Percentiles rank a stretch among this genome's conserved stretches.
phyloP scores from a whole-genome alignment of 306 rosid genomes.

The Begonia peltatifolia region DNA sequence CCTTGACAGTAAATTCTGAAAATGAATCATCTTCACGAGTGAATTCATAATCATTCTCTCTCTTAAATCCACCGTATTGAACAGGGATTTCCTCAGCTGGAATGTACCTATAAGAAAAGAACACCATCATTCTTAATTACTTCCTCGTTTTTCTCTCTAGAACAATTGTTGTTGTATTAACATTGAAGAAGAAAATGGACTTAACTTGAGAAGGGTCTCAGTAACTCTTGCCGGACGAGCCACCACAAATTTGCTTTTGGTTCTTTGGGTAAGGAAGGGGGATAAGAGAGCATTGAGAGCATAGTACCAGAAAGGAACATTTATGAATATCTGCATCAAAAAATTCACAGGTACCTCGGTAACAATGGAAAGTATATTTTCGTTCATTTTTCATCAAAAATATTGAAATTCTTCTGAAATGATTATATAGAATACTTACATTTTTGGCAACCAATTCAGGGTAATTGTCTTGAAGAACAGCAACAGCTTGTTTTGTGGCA shows the following conservation, averaged over 20 bases:
- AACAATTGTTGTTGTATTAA: slow-evolving; percentile 15
- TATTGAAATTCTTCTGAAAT: not conserved
- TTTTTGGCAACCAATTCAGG: slow-evolving; percentile 88
- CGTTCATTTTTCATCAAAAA: not conserved
- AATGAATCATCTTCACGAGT: slow-evolving; percentile 16
- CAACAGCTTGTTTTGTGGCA: slow-evolving; percentile 74
- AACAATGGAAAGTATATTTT: not conserved
- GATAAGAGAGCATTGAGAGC: slow-evolving; percentile 60
- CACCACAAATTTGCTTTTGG: slow-evolving; percentile 44
- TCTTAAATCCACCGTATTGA: slow-evolving; percentile 34
- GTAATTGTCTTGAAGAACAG: slow-evolving; percentile 72
- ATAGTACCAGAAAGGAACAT: slow-evolving; percentile 91
- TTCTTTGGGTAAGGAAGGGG: slow-evolving; percentile 78
- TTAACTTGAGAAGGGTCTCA: slow-evolving; percentile 39
- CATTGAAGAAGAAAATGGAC: not conserved
- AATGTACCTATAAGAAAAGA: not conserved
- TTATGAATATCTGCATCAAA: slow-evolving; percentile 53
- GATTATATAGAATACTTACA: slow-evolving; percentile 16
- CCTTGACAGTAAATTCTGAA: slow-evolving; percentile 22
- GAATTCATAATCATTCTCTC: slow-evolving; percentile 22
- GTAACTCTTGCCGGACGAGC: slow-evolving; percentile 35
- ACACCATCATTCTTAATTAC: too few species aligned
- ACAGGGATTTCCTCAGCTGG: slow-evolving; percentile 20
- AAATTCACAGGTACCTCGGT: not conserved
- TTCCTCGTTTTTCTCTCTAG: slow-evolving; percentile 27